Percentiles rank a stretch among this genome's conserved stretches.
Conservation (phyloP, 371 early-diverging fungal genomes). For the Circinella umbellata region DNA sequence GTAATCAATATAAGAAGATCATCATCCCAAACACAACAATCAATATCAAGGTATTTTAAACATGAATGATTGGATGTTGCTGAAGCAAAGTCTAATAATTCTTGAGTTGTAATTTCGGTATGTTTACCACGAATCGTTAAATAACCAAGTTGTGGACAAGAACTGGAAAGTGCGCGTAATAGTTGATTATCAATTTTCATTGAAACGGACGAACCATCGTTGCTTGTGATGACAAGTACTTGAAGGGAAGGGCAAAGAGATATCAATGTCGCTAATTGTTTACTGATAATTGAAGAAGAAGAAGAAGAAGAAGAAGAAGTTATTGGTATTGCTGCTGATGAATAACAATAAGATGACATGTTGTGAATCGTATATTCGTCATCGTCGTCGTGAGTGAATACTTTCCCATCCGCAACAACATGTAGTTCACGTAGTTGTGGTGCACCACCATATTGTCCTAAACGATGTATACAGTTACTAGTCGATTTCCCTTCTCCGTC, state of each 20-base stretch:
- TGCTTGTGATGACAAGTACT: not conserved
- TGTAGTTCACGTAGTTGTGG: not conserved
- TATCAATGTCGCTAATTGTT: not conserved
- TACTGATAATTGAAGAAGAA: not conserved
- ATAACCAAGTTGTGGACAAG: not conserved
- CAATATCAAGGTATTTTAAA: not conserved
- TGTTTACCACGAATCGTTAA: not conserved
- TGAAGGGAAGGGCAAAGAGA: not conserved
- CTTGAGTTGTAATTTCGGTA: not conserved
- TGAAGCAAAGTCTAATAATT: not conserved
- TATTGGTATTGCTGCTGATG: too few relatives aligned
- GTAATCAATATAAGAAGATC: not conserved
- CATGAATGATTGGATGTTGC: not conserved
- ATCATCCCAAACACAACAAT: not conserved
- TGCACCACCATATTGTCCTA: not conserved
- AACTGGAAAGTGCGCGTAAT: not conserved
- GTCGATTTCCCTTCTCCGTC: not conserved
- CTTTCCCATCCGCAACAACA: not conserved
- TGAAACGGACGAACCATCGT: not conserved
- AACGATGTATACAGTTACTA: not conserved
- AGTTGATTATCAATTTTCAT: not conserved
- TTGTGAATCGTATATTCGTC: not conserved
- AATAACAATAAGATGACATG: too few relatives aligned
- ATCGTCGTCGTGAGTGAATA: not conserved
- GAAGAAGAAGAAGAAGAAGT: not conserved